Evolutionary conservation across 2,329 filamentous ascomycete species (phyloP), one percentile per base, ranked within the genome.

Genomic region (Xylariaceae sp.): DNA sequence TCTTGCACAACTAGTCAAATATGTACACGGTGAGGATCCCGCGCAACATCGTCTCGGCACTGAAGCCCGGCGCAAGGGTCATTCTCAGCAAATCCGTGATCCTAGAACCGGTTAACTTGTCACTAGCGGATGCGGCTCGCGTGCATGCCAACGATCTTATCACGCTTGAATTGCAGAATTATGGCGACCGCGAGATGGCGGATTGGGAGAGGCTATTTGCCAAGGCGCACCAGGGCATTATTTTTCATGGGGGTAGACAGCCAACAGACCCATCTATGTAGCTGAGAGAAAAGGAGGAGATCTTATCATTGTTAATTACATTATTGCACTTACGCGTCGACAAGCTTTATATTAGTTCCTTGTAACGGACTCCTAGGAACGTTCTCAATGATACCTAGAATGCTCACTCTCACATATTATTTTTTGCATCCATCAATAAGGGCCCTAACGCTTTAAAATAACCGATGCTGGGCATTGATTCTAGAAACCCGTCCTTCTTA

Each of bases 1-100:
- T 79, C 40, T 64, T 81, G 16, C 78, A 81, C 59, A 75, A 79
- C 64, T 80, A 76, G 76, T 71, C 76, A 0, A 74, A 80, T 40
- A 68, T 68, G 21, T 67, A 75, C 44, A 61, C 59, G 0, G 56
- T 70, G 18, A 59, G 59, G 9, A 76, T 77, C 16, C 61, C 72
- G 12, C 69, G 65, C 21, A 69, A 65, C 2, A 62, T 79, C 14
- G 61, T 75, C 0, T 73, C 76, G 1, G 71, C 75, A 29, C 54
- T 79, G 59, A 71, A 76, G 57, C 63, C 71, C 5, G 68, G 77
- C 26, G 66, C 73, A 26, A 59, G 70, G 32, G 65, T 81, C 2
- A 9, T 63, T 10, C 23, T 64, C 5, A 62, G 59, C 48, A 56
- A 63, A 4, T 20, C 42, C 4, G 53, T 57, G 2, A 19, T 62